Percentiles rank a stretch among this genome's conserved stretches.
phyloP scores from a whole-genome alignment of 306 rosid genomes.

The Medicago ruthenica region DNA sequence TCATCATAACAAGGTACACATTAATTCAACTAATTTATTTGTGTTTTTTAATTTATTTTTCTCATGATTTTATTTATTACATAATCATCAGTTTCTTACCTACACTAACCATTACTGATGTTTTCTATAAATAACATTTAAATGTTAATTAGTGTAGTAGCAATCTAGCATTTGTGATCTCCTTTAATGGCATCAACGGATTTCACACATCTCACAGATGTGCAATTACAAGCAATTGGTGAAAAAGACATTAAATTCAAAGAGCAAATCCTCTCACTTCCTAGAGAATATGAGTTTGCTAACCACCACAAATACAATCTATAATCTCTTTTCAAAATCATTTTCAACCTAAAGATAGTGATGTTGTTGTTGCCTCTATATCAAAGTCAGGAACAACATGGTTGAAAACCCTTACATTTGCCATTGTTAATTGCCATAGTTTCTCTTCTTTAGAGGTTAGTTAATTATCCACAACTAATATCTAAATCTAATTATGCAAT shows the following conservation, averaged over 20 bases:
- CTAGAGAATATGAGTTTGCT: neutral
- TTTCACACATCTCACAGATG: too few species aligned
- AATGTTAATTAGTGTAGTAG: too few species aligned
- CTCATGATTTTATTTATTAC: too few species aligned
- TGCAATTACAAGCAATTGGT: too few species aligned
- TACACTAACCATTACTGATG: too few species aligned
- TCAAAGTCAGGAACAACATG: conserved; percentile 73
- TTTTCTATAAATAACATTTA: too few species aligned
- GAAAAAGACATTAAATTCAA: neutral
- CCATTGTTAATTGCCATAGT: conserved; percentile 41
- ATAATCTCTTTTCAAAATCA: neutral
- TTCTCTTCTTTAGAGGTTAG: conserved; percentile 5
- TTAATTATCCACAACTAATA: conserved; percentile 54
- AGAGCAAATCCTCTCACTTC: neutral
- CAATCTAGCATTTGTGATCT: too few species aligned
- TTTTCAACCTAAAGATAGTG: conserved; percentile 8
- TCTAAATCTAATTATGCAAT: conserved; percentile 32
- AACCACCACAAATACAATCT: conserved; percentile 36
- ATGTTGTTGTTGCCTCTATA: conserved; percentile 46
- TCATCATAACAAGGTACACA: conserved; percentile 65
- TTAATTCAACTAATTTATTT: neutral
- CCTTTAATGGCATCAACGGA: too few species aligned
- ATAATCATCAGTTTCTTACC: too few species aligned
- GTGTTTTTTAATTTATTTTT: too few species aligned
- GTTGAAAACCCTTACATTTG: conserved; percentile 58